These are phyloP conservation scores for Suillus fuscotomentosus DNA, from an alignment of 768 basidiomycete genomes.

Conservation along the genomic window DNA sequence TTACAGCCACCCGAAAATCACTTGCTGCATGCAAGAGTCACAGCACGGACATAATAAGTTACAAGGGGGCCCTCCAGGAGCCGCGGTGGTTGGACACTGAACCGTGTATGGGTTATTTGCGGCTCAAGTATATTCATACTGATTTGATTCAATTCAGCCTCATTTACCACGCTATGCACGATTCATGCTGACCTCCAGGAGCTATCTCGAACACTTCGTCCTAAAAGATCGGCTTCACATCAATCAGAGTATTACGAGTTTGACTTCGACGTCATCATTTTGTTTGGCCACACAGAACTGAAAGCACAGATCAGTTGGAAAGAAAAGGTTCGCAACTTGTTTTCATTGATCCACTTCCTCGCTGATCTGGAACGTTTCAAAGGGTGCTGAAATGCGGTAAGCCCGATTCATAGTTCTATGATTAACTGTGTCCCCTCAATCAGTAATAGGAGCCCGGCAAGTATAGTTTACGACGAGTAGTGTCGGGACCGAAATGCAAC, in stretches of 20 bases:
- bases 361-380: neutral
- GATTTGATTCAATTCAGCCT: slow-evolving; percentile 5
- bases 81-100: slow-evolving; percentile 10
- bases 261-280: slow-evolving; percentile 31
- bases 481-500: neutral
- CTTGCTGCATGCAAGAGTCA: neutral
- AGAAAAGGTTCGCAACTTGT: slow-evolving; percentile 27
- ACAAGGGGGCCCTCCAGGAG: slow-evolving; percentile 7
- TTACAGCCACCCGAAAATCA: neutral
- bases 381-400: slow-evolving; percentile 34
- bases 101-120: neutral
- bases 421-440: neutral
- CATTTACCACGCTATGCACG: slow-evolving; percentile 4
- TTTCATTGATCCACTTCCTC: neutral
- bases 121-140: neutral
- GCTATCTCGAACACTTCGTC: neutral
- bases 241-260: slow-evolving; percentile 20
- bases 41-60: neutral
- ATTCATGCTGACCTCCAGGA: slow-evolving; percentile 9
- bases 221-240: neutral
- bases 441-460: neutral
- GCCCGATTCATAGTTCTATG: neutral
- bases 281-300: slow-evolving; percentile 38
- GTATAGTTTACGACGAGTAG: slow-evolving; percentile 1
- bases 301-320: slow-evolving; percentile 40